Evolutionary conservation across 1,139 yeast genomes (phyloP).

Genomic region (Casaregolazyma suthepensis): DNA sequence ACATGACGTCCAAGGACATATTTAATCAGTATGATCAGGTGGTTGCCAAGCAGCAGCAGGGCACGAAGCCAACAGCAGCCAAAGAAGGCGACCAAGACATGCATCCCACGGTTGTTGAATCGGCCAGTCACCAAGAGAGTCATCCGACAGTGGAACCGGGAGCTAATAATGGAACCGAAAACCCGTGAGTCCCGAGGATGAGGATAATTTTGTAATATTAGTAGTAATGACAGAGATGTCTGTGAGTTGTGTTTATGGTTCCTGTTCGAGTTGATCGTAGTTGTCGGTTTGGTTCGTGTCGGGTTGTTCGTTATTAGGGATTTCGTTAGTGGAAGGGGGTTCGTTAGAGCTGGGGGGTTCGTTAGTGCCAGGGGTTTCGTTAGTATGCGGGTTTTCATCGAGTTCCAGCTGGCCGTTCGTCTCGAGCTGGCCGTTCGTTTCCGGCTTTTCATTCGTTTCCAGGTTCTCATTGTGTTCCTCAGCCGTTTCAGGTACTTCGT

Average conservation of each 20-base stretch:
- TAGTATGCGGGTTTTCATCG: too few relatives aligned
- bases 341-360: too few relatives aligned
- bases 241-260: not conserved
- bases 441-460: not conserved
- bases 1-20: slow-evolving; percentile 29
- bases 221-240: not conserved
- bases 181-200: not conserved
- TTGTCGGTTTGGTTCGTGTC: too few relatives aligned
- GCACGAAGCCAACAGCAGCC: not conserved
- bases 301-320: not conserved
- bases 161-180: not conserved
- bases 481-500: not conserved
- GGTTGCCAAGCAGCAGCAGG: not conserved
- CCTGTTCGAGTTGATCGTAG: not conserved
- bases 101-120: not conserved
- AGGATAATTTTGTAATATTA: not conserved
- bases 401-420: not conserved
- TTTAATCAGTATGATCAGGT: slow-evolving; percentile 24
- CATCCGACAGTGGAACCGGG: not conserved
- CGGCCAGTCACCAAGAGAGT: not conserved
- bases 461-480: too few relatives aligned
- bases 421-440: not conserved
- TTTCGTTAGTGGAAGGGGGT: too few relatives aligned
- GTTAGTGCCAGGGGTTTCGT: too few relatives aligned
- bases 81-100: not conserved